phyloP scores from a whole-genome alignment of 805 yeast species.

The Kodamaea kaohsiungensis region DNA sequence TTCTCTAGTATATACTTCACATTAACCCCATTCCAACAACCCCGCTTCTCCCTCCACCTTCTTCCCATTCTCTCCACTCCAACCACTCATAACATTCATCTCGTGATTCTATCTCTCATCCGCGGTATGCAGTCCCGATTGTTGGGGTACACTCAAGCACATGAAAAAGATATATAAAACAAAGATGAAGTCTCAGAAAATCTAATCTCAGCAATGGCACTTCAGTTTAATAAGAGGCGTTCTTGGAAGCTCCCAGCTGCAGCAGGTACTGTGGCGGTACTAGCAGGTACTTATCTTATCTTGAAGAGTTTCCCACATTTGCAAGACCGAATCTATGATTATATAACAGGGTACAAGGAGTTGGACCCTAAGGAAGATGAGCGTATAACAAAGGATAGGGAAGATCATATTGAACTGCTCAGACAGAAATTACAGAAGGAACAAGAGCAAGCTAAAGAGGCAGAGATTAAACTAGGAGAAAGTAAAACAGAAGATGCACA shows the following conservation, averaged over 20 bases:
- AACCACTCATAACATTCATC: not conserved
- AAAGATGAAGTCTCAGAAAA: not conserved
- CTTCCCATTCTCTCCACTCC: not conserved
- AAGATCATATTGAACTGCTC: constrained; percentile 7
- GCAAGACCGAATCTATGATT: constrained; percentile 24
- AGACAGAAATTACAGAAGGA: constrained; percentile 11
- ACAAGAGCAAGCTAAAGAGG: constrained; percentile 6
- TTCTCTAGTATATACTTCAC: no score
- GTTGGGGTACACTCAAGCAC: not conserved
- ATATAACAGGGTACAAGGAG: constrained; percentile 21
- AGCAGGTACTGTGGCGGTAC: constrained; percentile 38
- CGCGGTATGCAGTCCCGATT: not conserved
- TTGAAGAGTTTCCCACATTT: constrained; percentile 55
- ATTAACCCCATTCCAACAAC: no score
- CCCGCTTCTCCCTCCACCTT: not conserved
- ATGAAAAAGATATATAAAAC: constrained; percentile 7
- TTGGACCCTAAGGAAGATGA: constrained; percentile 13
- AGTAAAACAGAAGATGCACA: not conserved
- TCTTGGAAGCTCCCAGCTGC: constrained; percentile 24
- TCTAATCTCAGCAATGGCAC: constrained; percentile 18
- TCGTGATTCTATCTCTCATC: not conserved
- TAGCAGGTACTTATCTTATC: constrained; percentile 44
- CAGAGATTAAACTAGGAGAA: constrained; percentile 2
- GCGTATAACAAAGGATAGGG: constrained; percentile 8
- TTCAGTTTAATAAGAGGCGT: constrained; percentile 19